Percentiles rank a stretch among this genome's conserved stretches.
phyloP scores from a whole-genome alignment of 1,284 basidiomycete species.

The Trichosporon sp. region DNA sequence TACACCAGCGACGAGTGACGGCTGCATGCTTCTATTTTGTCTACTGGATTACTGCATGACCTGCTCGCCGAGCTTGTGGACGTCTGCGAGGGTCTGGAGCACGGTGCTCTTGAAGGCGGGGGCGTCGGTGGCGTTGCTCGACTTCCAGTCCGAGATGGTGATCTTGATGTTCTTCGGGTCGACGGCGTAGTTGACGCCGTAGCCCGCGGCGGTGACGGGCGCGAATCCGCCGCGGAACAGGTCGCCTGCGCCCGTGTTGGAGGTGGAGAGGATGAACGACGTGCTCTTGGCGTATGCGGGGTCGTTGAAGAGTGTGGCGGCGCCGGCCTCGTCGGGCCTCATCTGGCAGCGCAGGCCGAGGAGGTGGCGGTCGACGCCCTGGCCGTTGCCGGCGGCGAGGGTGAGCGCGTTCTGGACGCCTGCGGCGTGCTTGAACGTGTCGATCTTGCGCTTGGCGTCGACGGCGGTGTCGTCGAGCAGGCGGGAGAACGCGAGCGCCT shows the following conservation, averaged over 20 bases:
- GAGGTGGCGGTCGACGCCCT: conserved; percentile 19
- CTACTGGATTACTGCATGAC: background rate
- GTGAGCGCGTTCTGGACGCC: conserved; percentile 10
- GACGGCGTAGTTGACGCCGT: conserved; percentile 17
- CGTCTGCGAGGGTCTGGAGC: conserved; percentile 8
- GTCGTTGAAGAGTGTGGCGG: conserved; percentile 11
- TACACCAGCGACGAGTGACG: background rate
- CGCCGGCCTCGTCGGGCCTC: conserved; percentile 4
- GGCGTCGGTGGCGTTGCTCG: conserved; percentile 6
- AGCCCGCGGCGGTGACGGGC: conserved; percentile 10
- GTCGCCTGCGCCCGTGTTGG: conserved; percentile 17
- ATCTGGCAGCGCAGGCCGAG: conserved; percentile 17
- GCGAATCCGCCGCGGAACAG: conserved; percentile 18
- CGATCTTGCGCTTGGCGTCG: background rate
- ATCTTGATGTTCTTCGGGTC: conserved; percentile 18
- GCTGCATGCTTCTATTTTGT: background rate
- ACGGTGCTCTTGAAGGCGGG: conserved; percentile 8
- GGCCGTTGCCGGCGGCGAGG: conserved; percentile 1
- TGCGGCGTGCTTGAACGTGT: conserved; percentile 13
- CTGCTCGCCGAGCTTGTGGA: conserved; percentile 7
- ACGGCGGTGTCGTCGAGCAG: conserved; percentile 5
- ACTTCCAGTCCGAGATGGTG: conserved; percentile 12
- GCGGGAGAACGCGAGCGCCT: conserved; percentile 7
- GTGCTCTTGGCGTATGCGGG: conserved; percentile 9
- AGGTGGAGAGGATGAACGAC: conserved; percentile 16